These are phyloP conservation scores for Lupinus albus DNA, from an alignment of 306 rosid genomes.

Conservation along the genomic window DNA sequence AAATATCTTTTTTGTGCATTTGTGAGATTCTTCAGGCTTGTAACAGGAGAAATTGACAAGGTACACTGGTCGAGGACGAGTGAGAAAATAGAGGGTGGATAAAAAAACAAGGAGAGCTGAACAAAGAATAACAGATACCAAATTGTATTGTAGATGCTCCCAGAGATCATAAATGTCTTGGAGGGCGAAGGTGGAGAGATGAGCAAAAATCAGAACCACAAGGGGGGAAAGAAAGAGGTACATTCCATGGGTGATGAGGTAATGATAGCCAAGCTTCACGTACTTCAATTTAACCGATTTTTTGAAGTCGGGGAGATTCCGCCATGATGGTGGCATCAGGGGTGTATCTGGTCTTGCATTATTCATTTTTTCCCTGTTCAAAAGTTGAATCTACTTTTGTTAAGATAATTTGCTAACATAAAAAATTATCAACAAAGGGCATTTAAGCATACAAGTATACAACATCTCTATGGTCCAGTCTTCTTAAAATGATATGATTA, in stretches of 20 bases:
- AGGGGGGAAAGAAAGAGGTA: conserved; percentile 77
- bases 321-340: conserved; percentile 57
- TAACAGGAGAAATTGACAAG: conserved; percentile 87
- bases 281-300: conserved; percentile 78
- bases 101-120: conserved; percentile 82
- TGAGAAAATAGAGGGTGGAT: conserved; percentile 73
- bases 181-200: conserved; percentile 71
- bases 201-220: conserved; percentile 62
- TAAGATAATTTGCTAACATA: background rate
- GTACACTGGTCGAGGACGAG: conserved; percentile 81
- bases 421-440: background rate
- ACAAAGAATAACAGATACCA: conserved; percentile 67
- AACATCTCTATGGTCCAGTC: background rate
- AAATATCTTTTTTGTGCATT: conserved; percentile 74
- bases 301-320: conserved; percentile 84
- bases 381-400: conserved; percentile 25
- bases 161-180: conserved; percentile 73
- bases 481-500: conserved; percentile 17
- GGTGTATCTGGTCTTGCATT: conserved; percentile 53
- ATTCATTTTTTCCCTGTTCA: conserved; percentile 65
- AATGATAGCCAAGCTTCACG: conserved; percentile 90
- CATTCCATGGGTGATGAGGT: conserved; percentile 89
- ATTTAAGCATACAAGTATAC: background rate
- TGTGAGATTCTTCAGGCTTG: conserved; percentile 76
- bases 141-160: conserved; percentile 80